phyloP scores from a whole-genome alignment of 331 rosid species.

The Malus hybrid region DNA sequence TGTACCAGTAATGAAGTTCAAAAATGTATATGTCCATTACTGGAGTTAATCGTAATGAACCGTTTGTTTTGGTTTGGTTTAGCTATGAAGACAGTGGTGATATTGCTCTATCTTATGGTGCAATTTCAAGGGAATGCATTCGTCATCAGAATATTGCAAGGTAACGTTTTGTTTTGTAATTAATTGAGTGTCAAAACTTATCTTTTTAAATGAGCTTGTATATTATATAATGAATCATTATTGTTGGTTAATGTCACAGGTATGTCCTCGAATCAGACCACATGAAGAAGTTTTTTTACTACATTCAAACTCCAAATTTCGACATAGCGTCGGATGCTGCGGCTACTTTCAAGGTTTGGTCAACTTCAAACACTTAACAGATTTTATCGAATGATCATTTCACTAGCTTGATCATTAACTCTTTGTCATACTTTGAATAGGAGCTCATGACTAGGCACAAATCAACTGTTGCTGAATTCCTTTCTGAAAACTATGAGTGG shows the following conservation, averaged over 20 bases:
- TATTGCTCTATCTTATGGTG: slow-evolving; percentile 31
- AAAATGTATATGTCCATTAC: background rate
- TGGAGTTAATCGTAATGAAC: background rate
- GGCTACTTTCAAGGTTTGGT: slow-evolving; percentile 26
- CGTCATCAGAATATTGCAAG: slow-evolving; percentile 37
- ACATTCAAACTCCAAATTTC: slow-evolving; percentile 27
- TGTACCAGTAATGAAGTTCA: background rate
- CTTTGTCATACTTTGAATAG: background rate
- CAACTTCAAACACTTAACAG: background rate
- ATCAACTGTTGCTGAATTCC: slow-evolving; percentile 42
- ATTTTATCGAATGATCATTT: background rate
- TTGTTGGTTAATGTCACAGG: slow-evolving; percentile 6
- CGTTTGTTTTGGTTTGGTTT: background rate
- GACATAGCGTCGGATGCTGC: slow-evolving; percentile 37
- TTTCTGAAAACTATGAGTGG: slow-evolving; percentile 37
- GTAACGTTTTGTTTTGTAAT: background rate
- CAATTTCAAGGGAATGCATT: slow-evolving; percentile 35
- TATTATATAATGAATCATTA: background rate
- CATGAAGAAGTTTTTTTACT: slow-evolving; percentile 30
- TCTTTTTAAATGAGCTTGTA: background rate
- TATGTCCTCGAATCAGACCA: slow-evolving; percentile 31
- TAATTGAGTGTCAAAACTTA: no score
- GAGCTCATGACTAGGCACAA: slow-evolving; percentile 51
- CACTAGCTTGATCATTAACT: background rate
- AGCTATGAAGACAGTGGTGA: slow-evolving; percentile 31